Evolutionary conservation across 768 basidiomycete genomes (phyloP), one percentile per base, ranked within the genome.

Genomic region (Podaxis sp.): DNA sequence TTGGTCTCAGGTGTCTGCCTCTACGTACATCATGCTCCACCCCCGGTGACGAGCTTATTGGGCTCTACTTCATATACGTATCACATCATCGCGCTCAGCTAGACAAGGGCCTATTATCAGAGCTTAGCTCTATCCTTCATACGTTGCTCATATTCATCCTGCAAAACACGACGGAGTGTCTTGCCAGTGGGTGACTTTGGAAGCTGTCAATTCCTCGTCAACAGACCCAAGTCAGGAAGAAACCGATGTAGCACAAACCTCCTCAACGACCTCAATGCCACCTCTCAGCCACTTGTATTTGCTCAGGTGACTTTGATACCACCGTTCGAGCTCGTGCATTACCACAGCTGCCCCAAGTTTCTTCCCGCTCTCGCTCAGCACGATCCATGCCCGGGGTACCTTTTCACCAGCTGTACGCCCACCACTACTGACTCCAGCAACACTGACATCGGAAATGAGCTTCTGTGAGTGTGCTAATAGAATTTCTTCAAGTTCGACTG

Each of bases 121-220:
- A 70, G 69, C 63, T 71, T 73, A 7, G 64, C 59, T 65, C 64
- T 73, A 52, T 66, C 69, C 65, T 69, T 65, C 24, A 67, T 41
- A 52, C 69, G 61, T 57, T 70, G 68, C 69, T 89, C 87, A 66
- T 87, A 83, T 44, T 74, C 75, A 12, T 89, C 88, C 60, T 86
- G 84, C 60, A 93, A 71, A 2, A 81, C 76, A 20, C 89, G 77
- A 6, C 89, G 80, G 51, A 91, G 71, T 1, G 84, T 82, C 75
- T 93, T 92, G 1, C 91, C 91, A 4, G 88, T 90, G 0, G 87
- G 87, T 0, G 82, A 83, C 66, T 90, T 92, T 1, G 90, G 91
- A 50, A 91, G 86, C 89, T 89, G 26, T 50, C 10, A 2, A 8
- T 5, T 17, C 12, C 26, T 24, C 5, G 49, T 50, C 24, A 50